Conservation (phyloP, 768 basidiomycete species). For the Mycena vitilis region DNA sequence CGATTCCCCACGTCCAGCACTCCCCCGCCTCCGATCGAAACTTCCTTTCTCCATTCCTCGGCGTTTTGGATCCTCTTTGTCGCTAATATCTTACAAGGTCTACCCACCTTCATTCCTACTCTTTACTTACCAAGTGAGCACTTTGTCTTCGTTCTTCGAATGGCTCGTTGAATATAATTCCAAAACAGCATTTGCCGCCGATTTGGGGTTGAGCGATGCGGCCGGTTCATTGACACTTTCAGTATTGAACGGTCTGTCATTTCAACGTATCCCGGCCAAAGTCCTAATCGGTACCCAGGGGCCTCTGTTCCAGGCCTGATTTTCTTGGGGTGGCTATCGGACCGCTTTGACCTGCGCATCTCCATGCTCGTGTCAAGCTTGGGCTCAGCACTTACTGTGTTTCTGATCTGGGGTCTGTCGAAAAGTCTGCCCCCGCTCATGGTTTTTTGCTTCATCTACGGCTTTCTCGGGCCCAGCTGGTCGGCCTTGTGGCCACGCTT, state of each 20-base stretch:
- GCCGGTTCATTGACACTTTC: conserved; percentile 30
- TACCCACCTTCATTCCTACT: conserved; percentile 31
- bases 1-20: conserved; percentile 19
- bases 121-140: conserved; percentile 32
- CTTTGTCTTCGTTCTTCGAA: not conserved
- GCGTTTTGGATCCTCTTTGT: conserved; percentile 32
- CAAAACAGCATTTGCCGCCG: conserved; percentile 28
- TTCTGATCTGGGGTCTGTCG: conserved; percentile 36
- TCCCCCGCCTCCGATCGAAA: conserved; percentile 17
- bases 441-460: conserved; percentile 33
- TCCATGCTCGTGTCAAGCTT: conserved; percentile 30
- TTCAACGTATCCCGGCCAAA: not conserved
- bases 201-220: conserved; percentile 14
- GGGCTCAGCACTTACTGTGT: conserved; percentile 32
- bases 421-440: conserved; percentile 14
- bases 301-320: conserved; percentile 31
- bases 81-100: conserved; percentile 26
- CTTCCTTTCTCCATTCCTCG: conserved; percentile 14
- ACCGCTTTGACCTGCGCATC: conserved; percentile 34
- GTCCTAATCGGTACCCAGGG: conserved; percentile 9
- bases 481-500: conserved; percentile 30
- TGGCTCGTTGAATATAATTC: not conserved
- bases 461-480: conserved; percentile 34
- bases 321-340: conserved; percentile 34
- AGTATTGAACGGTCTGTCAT: conserved; percentile 28